phyloP scores from a whole-genome alignment of 768 basidiomycete species.

The Cystobasidium tubakii region DNA sequence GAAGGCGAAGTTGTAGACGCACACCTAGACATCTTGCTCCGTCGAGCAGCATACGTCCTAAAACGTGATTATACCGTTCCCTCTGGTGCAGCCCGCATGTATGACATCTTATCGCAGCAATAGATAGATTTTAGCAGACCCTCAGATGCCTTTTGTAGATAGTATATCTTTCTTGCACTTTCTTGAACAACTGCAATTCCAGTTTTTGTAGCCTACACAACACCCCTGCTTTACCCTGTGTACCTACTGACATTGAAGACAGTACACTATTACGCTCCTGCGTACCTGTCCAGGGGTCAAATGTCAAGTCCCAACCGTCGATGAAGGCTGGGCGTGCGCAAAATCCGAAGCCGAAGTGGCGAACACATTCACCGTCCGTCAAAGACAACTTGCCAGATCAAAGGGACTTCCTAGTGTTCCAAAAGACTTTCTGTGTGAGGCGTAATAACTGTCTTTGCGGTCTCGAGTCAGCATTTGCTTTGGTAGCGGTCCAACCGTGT shows the following conservation, averaged over 20 bases:
- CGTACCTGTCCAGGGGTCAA: too few relatives aligned
- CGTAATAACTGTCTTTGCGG: background rate
- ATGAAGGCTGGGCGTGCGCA: too few relatives aligned
- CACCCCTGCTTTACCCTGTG: too few relatives aligned
- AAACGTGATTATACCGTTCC: too few relatives aligned
- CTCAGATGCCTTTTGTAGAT: background rate
- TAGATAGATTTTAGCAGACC: background rate
- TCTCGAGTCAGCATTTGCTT: background rate
- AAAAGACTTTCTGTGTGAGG: background rate
- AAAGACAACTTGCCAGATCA: background rate
- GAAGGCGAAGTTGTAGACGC: slow-evolving; percentile 30
- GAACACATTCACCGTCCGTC: too few relatives aligned
- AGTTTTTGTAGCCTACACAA: background rate
- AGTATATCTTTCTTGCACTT: too few relatives aligned
- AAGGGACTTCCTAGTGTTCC: background rate
- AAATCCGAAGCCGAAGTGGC: too few relatives aligned
- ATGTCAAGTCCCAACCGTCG: too few relatives aligned
- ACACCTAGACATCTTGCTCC: background rate
- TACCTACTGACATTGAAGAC: too few relatives aligned
- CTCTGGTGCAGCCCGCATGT: background rate
- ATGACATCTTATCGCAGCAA: background rate
- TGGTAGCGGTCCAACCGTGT: background rate
- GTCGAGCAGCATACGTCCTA: background rate
- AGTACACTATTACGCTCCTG: too few relatives aligned
- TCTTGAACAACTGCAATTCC: too few relatives aligned